Evolutionary conservation across 1,284 basidiomycete genomes (phyloP).

Genomic region (Microbotryomycetes sp.): DNA sequence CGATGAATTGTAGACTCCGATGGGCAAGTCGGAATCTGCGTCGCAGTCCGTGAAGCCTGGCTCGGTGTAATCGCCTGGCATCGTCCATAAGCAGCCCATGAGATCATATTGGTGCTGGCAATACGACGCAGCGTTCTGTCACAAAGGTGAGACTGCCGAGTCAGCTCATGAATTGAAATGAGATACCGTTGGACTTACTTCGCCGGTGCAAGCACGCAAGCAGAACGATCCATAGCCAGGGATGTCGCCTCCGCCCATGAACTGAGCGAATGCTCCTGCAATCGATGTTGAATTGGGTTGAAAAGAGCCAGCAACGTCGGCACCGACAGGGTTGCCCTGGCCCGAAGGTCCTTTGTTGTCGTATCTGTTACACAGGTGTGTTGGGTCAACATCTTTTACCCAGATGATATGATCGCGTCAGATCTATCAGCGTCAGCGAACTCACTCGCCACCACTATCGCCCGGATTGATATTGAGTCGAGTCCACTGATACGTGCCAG

Average conservation of each 20-base stretch:
- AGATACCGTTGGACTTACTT: not conserved
- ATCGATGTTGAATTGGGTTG: constrained; percentile 22
- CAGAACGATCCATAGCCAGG: constrained; percentile 36
- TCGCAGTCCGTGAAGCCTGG: constrained; percentile 38
- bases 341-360: constrained; percentile 27
- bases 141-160: not conserved
- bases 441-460: constrained; percentile 31
- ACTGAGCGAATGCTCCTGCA: not conserved
- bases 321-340: constrained; percentile 37
- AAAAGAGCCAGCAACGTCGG: constrained; percentile 32
- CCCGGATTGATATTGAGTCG: constrained; percentile 36
- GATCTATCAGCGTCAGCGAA: not conserved
- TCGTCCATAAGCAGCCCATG: constrained; percentile 31
- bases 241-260: constrained; percentile 37
- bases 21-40: constrained; percentile 34
- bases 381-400: not conserved
- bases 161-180: not conserved
- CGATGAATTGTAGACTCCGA: constrained; percentile 35
- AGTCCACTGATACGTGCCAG: constrained; percentile 36
- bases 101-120: constrained; percentile 38
- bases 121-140: constrained; percentile 30
- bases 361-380: too few species aligned
- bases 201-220: constrained; percentile 33
- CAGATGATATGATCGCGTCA: not conserved
- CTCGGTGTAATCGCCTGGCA: constrained; percentile 29